These are phyloP conservation scores for Schoenoplectus triqueter DNA, from an alignment of 202 grass and related monocot genomes.

Conservation along the genomic window DNA sequence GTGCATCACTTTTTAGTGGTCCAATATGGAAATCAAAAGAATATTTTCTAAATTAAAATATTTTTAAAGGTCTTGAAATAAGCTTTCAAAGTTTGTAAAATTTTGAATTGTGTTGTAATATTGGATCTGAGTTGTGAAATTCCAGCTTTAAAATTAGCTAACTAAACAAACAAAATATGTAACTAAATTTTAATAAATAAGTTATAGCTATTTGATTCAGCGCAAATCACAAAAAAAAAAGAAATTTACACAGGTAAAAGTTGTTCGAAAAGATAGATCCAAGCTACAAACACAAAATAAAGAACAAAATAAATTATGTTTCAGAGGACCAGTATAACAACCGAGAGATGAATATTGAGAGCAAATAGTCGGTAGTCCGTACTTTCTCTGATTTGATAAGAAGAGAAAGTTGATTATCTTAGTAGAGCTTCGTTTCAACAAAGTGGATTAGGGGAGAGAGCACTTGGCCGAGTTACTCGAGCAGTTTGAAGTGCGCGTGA, in stretches of 20 bases:
- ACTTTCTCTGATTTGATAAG: neutral
- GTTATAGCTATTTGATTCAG: neutral
- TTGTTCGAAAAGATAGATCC: constrained; percentile 19
- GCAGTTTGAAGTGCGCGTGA: neutral
- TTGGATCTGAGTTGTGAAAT: constrained; percentile 24
- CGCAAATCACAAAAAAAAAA: neutral
- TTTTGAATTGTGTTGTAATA: neutral
- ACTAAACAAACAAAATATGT: constrained; percentile 14
- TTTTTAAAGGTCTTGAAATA: neutral
- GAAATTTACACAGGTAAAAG: constrained; percentile 3
- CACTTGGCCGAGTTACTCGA: neutral
- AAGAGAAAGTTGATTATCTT: neutral
- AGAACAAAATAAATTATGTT: neutral
- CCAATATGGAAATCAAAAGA: neutral
- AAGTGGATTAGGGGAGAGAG: constrained; percentile 4
- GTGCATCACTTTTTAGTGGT: neutral
- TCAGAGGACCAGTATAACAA: neutral
- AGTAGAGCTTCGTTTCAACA: neutral
- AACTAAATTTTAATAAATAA: neutral
- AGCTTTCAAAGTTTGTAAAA: neutral
- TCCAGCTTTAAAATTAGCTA: constrained; percentile 32
- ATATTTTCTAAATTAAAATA: neutral
- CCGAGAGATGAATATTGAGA: neutral
- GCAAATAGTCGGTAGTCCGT: neutral
- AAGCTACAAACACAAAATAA: neutral